Base-by-base conservation (phyloP, 2,329 filamentous ascomycete genomes). In the Scedosporium dehoogii region DNA sequence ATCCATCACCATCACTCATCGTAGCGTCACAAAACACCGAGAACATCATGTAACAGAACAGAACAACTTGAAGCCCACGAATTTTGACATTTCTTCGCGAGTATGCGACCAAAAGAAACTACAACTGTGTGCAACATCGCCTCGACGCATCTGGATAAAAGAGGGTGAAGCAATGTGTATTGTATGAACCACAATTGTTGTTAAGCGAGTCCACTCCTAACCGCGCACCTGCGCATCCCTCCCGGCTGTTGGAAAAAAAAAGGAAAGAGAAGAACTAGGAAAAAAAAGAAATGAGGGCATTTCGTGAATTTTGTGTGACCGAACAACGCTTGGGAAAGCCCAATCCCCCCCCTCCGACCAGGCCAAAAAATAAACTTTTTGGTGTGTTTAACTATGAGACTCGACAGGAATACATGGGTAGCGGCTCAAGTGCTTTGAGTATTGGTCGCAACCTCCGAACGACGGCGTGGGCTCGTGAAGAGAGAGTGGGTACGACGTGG, bases 171-270 rank as follows among this genome's bases (percentile, higher is more conserved):
- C 51, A 55, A 14, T 79, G 77, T 78, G 76, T 77, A 75, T 81
- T 79, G 79, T 81, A 78, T 81, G 79, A 79, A 81, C 80, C 78
- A 81, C 75, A 76, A 74, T 74, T 77, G 72, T 55, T 55, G 18
- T 46, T 44, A 78, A 77, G 73, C 78, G 75, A 75, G 73, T 73
- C 73, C 73, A 72, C 76, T 71, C 77, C 75, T 77, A 76, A 74
- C 76, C 74, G 74, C 75, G 72, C 72, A 73, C 75, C 75, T 71
- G 75, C 75, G 76, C 77, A 75, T 75, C 76, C 75, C 58, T 27
- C 38, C 21, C 23, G 75, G 76, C 76, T 77, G 27, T 58, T 51
- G 21, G 77, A 72, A 79, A 76, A 79, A 75, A 78, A 75, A 73
- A 75, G 29, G 21, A 59, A 46, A 60, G 44, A 61, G 25, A 61